Conservation (phyloP, 495 filamentous ascomycete genomes). For the Xylaria acuta region DNA sequence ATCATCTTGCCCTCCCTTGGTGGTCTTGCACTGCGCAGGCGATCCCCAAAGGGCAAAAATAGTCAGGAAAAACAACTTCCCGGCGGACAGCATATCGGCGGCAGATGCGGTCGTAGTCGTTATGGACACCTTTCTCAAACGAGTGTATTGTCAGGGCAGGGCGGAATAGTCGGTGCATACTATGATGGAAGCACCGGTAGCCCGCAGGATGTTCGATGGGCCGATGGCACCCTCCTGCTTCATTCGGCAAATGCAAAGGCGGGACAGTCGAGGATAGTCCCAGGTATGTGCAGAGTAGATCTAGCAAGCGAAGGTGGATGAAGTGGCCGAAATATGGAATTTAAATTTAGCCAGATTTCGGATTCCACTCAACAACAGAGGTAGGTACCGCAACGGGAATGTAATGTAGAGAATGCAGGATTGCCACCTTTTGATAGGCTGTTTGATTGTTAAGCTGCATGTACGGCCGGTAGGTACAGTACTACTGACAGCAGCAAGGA, state of each 20-base stretch:
- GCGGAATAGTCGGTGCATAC: neutral
- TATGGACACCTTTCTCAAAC: constrained; percentile 25
- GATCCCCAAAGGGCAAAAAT: constrained; percentile 73
- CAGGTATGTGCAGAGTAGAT: neutral
- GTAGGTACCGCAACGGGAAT: neutral
- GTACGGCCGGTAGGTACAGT: neutral
- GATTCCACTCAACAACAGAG: neutral
- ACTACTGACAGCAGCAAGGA: neutral
- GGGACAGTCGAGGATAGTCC: neutral
- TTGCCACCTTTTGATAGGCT: neutral
- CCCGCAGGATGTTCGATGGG: neutral
- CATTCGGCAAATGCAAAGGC: constrained; percentile 20
- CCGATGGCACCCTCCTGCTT: constrained; percentile 20
- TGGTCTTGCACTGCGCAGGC: constrained; percentile 50
- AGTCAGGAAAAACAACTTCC: constrained; percentile 75
- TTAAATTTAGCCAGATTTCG: constrained; percentile 28
- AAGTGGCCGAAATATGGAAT: constrained; percentile 23
- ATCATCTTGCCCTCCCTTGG: constrained; percentile 45
- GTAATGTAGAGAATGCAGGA: constrained; percentile 7
- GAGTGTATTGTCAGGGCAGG: neutral
- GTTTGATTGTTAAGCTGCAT: neutral
- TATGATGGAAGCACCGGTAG: constrained; percentile 14
- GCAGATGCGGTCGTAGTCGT: constrained; percentile 25
- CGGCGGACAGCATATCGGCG: constrained; percentile 41
- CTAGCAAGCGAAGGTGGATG: constrained; percentile 9